Percentiles rank a stretch among this genome's conserved stretches.
Conservation (phyloP, 164 flowering plant species). For the Berberis vulgaris region DNA sequence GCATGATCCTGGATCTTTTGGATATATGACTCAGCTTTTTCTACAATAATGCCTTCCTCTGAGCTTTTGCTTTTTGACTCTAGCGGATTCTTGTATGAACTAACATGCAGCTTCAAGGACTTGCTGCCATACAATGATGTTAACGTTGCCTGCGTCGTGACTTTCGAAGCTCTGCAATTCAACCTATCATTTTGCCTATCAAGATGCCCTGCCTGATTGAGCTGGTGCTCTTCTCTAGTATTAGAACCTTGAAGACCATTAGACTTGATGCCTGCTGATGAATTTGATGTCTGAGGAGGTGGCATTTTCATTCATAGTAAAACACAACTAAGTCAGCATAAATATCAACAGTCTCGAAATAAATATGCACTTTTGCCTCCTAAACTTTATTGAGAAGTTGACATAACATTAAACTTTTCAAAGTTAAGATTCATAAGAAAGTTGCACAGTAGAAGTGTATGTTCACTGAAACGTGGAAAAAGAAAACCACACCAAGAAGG, state of each 20-base stretch:
- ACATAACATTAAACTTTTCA: no score
- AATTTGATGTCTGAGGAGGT: constrained; percentile 13
- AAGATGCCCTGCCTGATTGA: constrained; percentile 25
- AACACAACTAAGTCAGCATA: not conserved
- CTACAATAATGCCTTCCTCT: constrained; percentile 39
- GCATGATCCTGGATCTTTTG: constrained; percentile 19
- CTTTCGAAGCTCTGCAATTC: constrained; percentile 33
- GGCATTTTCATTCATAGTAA: not conserved
- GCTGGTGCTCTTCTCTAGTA: constrained; percentile 6
- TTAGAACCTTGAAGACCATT: constrained; percentile 7
- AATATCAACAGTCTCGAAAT: not conserved
- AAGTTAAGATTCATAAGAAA: no score
- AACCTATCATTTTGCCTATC: constrained; percentile 29
- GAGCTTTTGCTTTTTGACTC: constrained; percentile 25
- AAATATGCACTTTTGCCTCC: no score
- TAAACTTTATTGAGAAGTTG: no score
- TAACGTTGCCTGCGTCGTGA: constrained; percentile 44
- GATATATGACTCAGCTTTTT: constrained; percentile 20
- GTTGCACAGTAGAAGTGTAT: no score
- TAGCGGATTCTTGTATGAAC: constrained; percentile 15
- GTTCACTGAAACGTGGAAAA: no score
- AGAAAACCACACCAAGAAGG: no score
- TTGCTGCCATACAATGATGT: constrained; percentile 47
- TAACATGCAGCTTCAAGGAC: constrained; percentile 20
- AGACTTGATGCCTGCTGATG: constrained; percentile 1